Base-by-base conservation (phyloP, 805 yeast species). In the Candida quercuum region DNA sequence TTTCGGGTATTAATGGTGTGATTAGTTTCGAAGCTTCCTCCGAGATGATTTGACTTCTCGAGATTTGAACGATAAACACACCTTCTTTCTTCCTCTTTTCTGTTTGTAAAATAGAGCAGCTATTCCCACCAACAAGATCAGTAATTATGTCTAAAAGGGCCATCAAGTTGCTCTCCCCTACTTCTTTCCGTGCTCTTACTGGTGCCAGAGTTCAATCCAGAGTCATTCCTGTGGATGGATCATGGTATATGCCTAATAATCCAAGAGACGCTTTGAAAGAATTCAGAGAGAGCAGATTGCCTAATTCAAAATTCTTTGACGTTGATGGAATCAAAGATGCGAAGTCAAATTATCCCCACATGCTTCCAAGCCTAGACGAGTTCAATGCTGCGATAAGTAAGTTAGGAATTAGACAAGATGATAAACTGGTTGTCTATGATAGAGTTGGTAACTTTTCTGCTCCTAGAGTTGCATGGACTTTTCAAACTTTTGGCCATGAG, bases 401-500 rank as follows among this genome's bases (percentile, higher is more conserved):
- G 13, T 58, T 86, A 41, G 93, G 93, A 1, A 53, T 86, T 21
- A 46, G 52, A 3, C 62, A 62, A 19, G 61, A 66, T 35, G 93
- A 89, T 47, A 62, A 67, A 12, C 55, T 93, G 28, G 81, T 93
- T 10, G 76, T 93, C 11, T 93, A 93, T 58, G 99, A 93, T 60
- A 78, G 79, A 46, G 71, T 73, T 34, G 95, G 95, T 2, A 79
- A 84, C 45, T 87, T 91, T 58, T 80, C 95, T 29, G 78, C 89
- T 2, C 96, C 97, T 27, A 72, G 99, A 47, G 94, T 85, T 14
- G 89, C 88, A 0, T 93, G 97, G 96, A 86, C 89, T 48, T 72
- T 93, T 51, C 71, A 78, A 26, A 66, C 83, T 1, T 86, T 84
- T 57, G 91, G 91, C 7, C 97, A 89, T 57, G 62, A 75, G 35